phyloP scores from a whole-genome alignment of 1,284 basidiomycete species.

The Ganoderma leucocontextum region DNA sequence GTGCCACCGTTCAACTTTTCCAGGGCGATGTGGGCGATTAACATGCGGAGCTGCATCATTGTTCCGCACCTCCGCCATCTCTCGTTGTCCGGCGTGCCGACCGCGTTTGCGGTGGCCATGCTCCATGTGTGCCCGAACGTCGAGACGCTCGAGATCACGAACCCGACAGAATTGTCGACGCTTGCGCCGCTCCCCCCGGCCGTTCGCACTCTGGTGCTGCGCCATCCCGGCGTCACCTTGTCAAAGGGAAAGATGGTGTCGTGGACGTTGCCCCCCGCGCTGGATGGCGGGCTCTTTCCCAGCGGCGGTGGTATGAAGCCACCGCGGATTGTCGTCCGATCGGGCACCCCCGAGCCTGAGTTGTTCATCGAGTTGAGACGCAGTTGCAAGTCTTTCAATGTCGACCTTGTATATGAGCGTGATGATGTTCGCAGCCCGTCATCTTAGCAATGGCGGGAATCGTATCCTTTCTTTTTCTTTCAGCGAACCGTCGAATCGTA shows the following conservation, averaged over 20 bases:
- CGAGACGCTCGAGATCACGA: constrained; percentile 37
- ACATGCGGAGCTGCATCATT: constrained; percentile 14
- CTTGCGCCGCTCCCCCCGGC: constrained; percentile 34
- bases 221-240: constrained; percentile 18
- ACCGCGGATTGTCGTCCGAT: constrained; percentile 25
- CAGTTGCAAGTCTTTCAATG: constrained; percentile 23
- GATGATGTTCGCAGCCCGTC: constrained; percentile 12
- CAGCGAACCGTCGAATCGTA: background rate
- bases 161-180: constrained; percentile 25
- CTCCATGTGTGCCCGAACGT: constrained; percentile 37
- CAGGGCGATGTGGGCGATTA: constrained; percentile 14
- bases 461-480: background rate
- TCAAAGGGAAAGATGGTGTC: constrained; percentile 22
- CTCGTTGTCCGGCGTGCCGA: constrained; percentile 38
- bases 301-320: background rate
- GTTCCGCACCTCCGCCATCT: constrained; percentile 38
- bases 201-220: constrained; percentile 35
- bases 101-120: constrained; percentile 39
- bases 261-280: constrained; percentile 28
- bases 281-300: constrained; percentile 26
- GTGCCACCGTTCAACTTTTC: constrained; percentile 29
- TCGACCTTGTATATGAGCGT: constrained; percentile 27
- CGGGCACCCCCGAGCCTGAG: constrained; percentile 29
- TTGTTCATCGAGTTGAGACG: constrained; percentile 22
- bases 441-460: background rate